Base-by-base conservation (phyloP, 129 eudicot species). In the Ambrosia trifida region DNA sequence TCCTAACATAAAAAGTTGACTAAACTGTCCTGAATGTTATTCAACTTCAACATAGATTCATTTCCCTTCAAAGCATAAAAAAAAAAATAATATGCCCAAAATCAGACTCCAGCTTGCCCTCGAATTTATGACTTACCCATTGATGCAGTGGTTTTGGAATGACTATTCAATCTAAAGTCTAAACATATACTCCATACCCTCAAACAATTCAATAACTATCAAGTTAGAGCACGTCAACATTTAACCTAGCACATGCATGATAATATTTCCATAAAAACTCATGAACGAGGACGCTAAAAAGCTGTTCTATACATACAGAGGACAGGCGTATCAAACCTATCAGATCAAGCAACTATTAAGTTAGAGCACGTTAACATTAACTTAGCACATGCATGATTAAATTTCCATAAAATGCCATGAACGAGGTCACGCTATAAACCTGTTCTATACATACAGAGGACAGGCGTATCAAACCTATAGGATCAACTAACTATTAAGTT, bases 171-270 rank as follows among this genome's bases (percentile, higher is more conserved):
- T 19, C 14, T 44, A 12, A 19, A 51, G 1, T 19, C 14, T 44
- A 12, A 19, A 44, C 20, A 45, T 49, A 64, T 12, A 33, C 31
- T 13, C 2, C 44, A 35, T 50, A 17, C 54, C 41, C 30, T 35
- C 41, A 11, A 51, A 72, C 40, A 43, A 59, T 45, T 44, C 1
- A 60, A 61, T 32, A 17, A 16, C 49, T 35, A 73, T 19, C 33
- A 50, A 11, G 5, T 35, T 13, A 14, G 24, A 9, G 43, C 56
- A 30, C 38, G 17, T 11, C 17, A 4, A n/a, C 5, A 13, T 17
- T 24, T 43, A 66, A 16, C 79, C 3, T 36, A 66, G 73, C 44
- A 19, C 67, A 12, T 44, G 58, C 79, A 30, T 53, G 17, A 74
- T 20, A 19, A 3, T 52, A 65, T n/a, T 24, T n/a, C 47, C 58